Evolutionary conservation across 2,329 filamentous ascomycete genomes (phyloP).

Genomic region (Sordariomycetes sp.): DNA sequence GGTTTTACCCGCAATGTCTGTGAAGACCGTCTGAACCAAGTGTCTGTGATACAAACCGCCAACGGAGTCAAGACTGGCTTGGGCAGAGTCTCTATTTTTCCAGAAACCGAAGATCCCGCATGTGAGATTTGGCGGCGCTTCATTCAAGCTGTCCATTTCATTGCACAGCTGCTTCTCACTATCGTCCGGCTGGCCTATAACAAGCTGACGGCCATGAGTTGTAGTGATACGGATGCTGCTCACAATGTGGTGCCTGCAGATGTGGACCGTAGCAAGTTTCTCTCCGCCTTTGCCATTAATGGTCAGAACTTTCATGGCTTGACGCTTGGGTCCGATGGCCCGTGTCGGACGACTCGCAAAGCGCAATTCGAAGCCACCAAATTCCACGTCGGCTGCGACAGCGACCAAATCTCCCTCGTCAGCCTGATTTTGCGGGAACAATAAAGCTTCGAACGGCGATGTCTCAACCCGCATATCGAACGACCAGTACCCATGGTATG

Average conservation of each 20-base stretch:
- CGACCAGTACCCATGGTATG: no score
- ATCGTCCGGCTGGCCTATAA: background rate
- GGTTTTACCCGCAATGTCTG: no score
- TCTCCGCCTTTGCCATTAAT: constrained; percentile 1
- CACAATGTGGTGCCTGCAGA: background rate
- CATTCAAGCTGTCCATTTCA: no score
- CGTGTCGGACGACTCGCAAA: background rate
- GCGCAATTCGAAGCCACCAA: background rate
- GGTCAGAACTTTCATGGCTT: background rate
- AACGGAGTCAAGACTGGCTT: background rate
- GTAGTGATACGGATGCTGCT: background rate
- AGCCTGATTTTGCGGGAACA: no score
- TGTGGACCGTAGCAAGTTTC: background rate
- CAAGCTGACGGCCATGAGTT: background rate
- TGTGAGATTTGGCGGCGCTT: no score
- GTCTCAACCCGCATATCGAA: no score
- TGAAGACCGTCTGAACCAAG: no score
- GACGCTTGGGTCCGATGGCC: background rate
- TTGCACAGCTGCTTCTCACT: background rate
- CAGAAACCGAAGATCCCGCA: background rate
- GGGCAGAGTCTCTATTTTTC: background rate
- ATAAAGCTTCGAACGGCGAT: no score
- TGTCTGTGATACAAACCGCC: background rate
- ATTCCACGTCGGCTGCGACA: background rate
- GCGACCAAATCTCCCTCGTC: background rate